These are phyloP conservation scores for Trametes cinnabarina DNA, from an alignment of 768 basidiomycete species.

Conservation along the genomic window DNA sequence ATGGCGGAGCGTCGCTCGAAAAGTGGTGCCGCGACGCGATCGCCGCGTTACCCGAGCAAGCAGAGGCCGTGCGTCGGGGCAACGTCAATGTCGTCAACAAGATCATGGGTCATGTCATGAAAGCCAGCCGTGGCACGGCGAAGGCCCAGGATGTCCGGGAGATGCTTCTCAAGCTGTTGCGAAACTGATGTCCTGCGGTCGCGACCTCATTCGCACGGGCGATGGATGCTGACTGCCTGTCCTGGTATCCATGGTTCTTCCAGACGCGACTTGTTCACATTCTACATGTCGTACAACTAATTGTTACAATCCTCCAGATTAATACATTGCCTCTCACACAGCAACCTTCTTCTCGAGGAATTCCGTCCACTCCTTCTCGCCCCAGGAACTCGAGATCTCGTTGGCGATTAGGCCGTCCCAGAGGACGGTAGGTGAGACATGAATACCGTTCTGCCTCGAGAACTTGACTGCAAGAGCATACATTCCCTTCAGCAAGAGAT, in stretches of 20 bases:
- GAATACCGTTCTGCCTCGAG: conserved; percentile 86
- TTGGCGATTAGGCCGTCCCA: conserved; percentile 74
- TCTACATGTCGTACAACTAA: conserved; percentile 4
- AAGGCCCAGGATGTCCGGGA: conserved; percentile 62
- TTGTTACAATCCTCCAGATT: conserved; percentile 2
- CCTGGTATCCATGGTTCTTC: not conserved
- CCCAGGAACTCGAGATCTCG: conserved; percentile 82
- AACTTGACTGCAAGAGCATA: conserved; percentile 65
- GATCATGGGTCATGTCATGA: conserved; percentile 85
- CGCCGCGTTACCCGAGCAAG: conserved; percentile 61
- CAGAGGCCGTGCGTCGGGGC: conserved; percentile 61
- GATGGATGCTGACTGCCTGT: not conserved
- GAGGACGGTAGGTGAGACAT: conserved; percentile 82
- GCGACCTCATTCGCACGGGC: not conserved
- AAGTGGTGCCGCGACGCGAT: conserved; percentile 65
- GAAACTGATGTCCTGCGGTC: not conserved
- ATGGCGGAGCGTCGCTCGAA: conserved; percentile 42
- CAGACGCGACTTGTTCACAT: not conserved
- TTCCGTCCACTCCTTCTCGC: conserved; percentile 73
- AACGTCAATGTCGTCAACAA: conserved; percentile 77
- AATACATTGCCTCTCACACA: conserved; percentile 5
- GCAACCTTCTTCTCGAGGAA: conserved; percentile 63
- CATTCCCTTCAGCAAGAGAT: not conserved
- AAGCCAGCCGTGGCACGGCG: conserved; percentile 70
- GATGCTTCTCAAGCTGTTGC: conserved; percentile 50